A percentile compares a stretch with the other conserved stretches of the same genome.
phyloP scores from a whole-genome alignment of 192 early-diverging fungal species.

The Paraglomus brasilianum region DNA sequence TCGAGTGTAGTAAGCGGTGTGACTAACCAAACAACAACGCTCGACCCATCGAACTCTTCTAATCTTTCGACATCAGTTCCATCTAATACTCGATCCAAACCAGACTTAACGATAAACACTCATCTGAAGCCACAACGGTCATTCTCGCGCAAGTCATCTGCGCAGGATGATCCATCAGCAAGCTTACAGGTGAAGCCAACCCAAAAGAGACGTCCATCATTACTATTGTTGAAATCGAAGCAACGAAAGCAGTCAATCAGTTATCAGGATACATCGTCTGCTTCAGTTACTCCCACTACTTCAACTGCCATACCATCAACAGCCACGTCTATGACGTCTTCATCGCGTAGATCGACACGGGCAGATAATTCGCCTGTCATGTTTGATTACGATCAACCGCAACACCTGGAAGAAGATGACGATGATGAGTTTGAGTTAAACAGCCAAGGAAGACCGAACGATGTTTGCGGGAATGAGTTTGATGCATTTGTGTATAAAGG shows the following conservation, averaged over 20 bases:
- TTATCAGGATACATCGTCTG: conserved; percentile 15
- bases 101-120: conserved; percentile 26
- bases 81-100: not conserved
- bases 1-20: not conserved
- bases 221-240: conserved; percentile 16
- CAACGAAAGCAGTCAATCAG: conserved; percentile 24
- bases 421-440: not conserved
- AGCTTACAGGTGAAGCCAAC: not conserved
- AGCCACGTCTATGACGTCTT: not conserved
- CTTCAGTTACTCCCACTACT: conserved; percentile 11
- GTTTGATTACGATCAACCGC: not conserved
- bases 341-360: conserved; percentile 20
- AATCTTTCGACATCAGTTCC: not conserved
- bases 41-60: not conserved
- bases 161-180: not conserved
- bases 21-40: not conserved
- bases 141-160: not conserved
- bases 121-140: conserved; percentile 12
- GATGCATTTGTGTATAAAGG: conserved; percentile 24
- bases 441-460: not conserved
- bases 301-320: conserved; percentile 1
- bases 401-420: conserved; percentile 10
- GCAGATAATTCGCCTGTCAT: not conserved
- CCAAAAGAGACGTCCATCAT: conserved; percentile 28
- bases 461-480: not conserved